These are phyloP conservation scores for Fraxinus anomala DNA, from an alignment of 257 asterid genomes.

Conservation along the genomic window DNA sequence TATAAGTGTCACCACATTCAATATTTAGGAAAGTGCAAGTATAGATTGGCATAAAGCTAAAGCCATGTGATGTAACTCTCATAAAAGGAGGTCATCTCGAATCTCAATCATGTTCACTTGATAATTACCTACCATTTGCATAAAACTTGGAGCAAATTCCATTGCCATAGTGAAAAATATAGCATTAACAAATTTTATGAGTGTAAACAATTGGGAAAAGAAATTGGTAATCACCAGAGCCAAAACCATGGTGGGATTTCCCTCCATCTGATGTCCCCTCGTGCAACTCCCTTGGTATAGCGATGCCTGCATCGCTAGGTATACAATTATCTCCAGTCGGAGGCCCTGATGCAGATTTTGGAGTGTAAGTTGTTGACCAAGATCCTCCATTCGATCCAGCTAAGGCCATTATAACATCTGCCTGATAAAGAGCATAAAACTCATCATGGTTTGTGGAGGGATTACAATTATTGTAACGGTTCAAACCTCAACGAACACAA, in stretches of 20 bases:
- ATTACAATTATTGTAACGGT: not conserved
- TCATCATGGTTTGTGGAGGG: not conserved
- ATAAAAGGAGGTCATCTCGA: not conserved
- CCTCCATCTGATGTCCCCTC: conserved; percentile 44
- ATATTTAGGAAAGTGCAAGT: not conserved
- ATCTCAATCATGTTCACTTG: not conserved
- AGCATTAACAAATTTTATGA: not conserved
- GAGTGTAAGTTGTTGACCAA: conserved; percentile 70
- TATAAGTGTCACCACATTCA: not conserved
- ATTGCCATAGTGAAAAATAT: not conserved
- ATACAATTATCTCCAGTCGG: conserved; percentile 46
- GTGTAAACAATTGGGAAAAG: not conserved
- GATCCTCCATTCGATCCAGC: conserved; percentile 93
- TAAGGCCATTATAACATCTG: conserved; percentile 83
- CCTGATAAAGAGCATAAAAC: conserved; percentile 49
- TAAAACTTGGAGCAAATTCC: not conserved
- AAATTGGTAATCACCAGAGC: conserved; percentile 42
- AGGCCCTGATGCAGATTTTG: conserved; percentile 44
- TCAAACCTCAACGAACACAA: not conserved
- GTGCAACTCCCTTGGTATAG: conserved; percentile 46
- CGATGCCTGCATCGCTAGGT: conserved; percentile 35
- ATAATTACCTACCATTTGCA: not conserved
- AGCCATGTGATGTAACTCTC: not conserved
- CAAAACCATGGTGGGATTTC: conserved; percentile 43
- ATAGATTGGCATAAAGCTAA: conserved; percentile 1